Base-by-base conservation (phyloP, 208 protist species). In the Leishmania tarentolae region DNA sequence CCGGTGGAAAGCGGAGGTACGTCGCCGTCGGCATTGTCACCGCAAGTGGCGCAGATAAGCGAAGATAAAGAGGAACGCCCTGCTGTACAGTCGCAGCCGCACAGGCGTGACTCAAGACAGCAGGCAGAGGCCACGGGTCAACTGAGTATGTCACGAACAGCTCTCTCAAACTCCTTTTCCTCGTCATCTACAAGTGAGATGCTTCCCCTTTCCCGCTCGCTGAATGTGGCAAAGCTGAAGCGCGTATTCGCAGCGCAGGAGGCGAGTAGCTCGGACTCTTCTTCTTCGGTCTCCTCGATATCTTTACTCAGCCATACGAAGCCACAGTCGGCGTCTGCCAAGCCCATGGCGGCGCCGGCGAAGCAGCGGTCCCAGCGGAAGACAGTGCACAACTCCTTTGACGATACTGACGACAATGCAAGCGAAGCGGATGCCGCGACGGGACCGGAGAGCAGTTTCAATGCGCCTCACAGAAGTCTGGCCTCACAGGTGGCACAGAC, bases 301-400 rank as follows among this genome's bases (percentile, higher is more conserved):
- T 44, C 70, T 9, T 72, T 71, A 35, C 35, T 78, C 19, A 37
- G 71, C 59, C 35, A 53, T 24, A 46, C 56, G 15, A 44, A 46
- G 2, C 13, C 57, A 1, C 42, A 50, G 59, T 8, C 15, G 24
- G 3, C 13, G 6, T 35, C 47, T n/a, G 11, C 46, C 24, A 73
- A 28, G 28, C 37, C 57, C 28, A 77, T 52, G 2, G 52, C 71
- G 61, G 37, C 66, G 50, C 35, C 72, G 28, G 31, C 44, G 7
- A 37, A 37, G 35, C 24, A 37, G 47, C 46, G 59, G 47, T 17
- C 46, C 31, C 19, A 15, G 2, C 28, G 46, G 13, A 57, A 76
- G 42, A n/a, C 73, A 5, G 59, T 66, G 46, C 76, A 75, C 66
- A 84, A 85, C 56, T 83, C 81, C n/a, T 88, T 85, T 66, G 59